These are phyloP conservation scores for Lasiodiplodia sp. DNA, from an alignment of 2,329 filamentous ascomycete species.

Conservation along the genomic window DNA sequence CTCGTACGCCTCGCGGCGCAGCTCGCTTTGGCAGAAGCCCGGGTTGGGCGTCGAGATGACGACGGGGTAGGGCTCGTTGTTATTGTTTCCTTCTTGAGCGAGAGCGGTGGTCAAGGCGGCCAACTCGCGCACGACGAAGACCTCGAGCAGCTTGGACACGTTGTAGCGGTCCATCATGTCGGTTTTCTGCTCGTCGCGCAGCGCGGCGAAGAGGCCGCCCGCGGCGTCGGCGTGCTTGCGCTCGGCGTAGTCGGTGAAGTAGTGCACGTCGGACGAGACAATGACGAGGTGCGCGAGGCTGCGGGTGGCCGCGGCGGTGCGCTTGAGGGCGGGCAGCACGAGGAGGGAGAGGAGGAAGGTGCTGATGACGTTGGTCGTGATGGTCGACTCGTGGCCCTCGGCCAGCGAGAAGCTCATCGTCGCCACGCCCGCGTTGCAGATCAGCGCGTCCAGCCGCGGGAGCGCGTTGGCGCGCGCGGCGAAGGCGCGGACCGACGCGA, in stretches of 20 bases:
- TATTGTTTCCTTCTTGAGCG: neutral
- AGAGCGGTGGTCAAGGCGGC: constrained; percentile 18
- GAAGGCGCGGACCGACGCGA: constrained; percentile 48
- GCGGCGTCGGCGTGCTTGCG: neutral
- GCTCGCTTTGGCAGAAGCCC: constrained; percentile 32
- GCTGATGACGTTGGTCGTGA: constrained; percentile 53
- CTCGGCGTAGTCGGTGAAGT: constrained; percentile 29
- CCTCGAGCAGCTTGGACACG: constrained; percentile 39
- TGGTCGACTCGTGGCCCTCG: constrained; percentile 41
- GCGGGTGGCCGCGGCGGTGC: constrained; percentile 1
- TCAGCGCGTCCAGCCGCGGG: constrained; percentile 44
- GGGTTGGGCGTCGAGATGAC: constrained; percentile 33
- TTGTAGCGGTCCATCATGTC: constrained; percentile 36
- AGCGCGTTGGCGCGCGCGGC: constrained; percentile 37
- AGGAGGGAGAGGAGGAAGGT: constrained; percentile 47
- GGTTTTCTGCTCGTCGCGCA: constrained; percentile 33
- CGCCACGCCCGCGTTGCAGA: constrained; percentile 51
- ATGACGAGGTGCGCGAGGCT: constrained; percentile 29
- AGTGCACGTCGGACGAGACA: constrained; percentile 33
- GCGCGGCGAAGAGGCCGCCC: constrained; percentile 34
- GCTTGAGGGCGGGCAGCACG: constrained; percentile 39
- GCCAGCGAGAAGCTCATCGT: constrained; percentile 37
- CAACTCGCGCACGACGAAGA: constrained; percentile 36
- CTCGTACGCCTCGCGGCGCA: constrained; percentile 30
- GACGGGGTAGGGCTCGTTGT: constrained; percentile 19